Base-by-base conservation (phyloP, 2,329 filamentous ascomycete species). In the Pseudocercospora fuligena region DNA sequence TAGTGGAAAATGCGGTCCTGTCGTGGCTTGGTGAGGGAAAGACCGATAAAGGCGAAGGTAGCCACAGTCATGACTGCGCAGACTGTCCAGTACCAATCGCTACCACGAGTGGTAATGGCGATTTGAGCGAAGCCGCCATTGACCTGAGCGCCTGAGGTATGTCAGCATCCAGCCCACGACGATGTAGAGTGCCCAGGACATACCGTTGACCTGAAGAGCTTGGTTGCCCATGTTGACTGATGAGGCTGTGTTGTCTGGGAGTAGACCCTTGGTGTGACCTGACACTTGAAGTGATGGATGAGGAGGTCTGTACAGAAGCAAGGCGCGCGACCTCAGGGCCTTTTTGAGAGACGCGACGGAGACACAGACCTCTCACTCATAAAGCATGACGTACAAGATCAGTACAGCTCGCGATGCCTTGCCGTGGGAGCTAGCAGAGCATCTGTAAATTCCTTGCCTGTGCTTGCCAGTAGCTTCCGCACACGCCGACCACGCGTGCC, bases 81-180 rank as follows among this genome's bases (percentile, higher is more conserved):
- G 16, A 90, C 84, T 7, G 88, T 80, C 78, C 85, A 91, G 73
- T 89, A 89, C 80, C 86, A 89, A 75, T 89, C 82, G 0, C 87
- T 89, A 14, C 87, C 89, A 73, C 78, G 85, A 19, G 77, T 80
- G 11, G 87, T 89, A 72, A 90, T 88, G 69, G 80, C 80, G 47
- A 90, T 85, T 73, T 89, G 81, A 2, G 72, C 75, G 7, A 59
- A 66, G 12, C 56, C 61, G 67, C 83, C 84, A 67, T 83, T 83
- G 65, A 82, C 81, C 14, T 80, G 80, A 66, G 81, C 80, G 68
- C 71, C 80, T 81, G 58, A 16, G 43, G 14, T 3, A 14, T 19
- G 1, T 31, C 56, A 70, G n/a, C 65, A 66, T 46, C 47, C 31
- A 47, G 60, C 46, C 54, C 21, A 21, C 19, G 31, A 2, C n/a